Evolutionary conservation across 2,329 filamentous ascomycete genomes (phyloP).

Genomic region (Penicillium griseofulvum): DNA sequence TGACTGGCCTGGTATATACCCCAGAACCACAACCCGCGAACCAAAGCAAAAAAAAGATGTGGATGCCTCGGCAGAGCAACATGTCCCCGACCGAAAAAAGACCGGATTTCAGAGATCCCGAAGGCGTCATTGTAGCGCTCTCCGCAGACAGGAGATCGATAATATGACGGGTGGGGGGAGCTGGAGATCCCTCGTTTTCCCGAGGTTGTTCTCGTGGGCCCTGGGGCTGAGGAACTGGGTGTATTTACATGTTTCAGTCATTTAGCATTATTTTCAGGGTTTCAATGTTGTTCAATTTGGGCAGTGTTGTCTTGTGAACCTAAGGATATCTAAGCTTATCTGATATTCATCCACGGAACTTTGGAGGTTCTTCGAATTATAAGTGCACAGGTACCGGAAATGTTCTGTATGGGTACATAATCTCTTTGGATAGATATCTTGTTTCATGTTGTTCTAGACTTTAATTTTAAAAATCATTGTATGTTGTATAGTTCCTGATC

Average conservation of each 20-base stretch:
- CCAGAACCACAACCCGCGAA: not conserved
- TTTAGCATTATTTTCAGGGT: not conserved
- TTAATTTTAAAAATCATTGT: not conserved
- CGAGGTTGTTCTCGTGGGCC: constrained; percentile 31
- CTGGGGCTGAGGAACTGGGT: not conserved
- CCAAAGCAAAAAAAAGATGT: constrained; percentile 23
- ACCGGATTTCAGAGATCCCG: constrained; percentile 12
- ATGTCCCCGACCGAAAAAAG: constrained; percentile 14
- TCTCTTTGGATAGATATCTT: not conserved
- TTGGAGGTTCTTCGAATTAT: not conserved
- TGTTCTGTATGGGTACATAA: not conserved
- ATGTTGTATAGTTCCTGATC: not conserved
- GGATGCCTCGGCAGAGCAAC: constrained; percentile 11
- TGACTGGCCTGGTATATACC: not conserved
- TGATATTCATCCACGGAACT: not conserved
- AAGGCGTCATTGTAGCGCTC: constrained; percentile 10
- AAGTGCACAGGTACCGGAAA: not conserved
- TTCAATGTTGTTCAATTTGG: not conserved
- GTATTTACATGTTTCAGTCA: not conserved
- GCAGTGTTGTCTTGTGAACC: not conserved
- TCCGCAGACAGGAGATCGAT: constrained; percentile 3
- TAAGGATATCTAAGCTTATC: not conserved
- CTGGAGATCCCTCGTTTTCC: constrained; percentile 26
- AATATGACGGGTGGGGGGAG: constrained; percentile 9
- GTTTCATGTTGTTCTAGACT: not conserved